A percentile compares a stretch with the other conserved stretches of the same genome.
phyloP scores from a whole-genome alignment of 176 grass and related monocot species.

The Urochloa ruziziensis region DNA sequence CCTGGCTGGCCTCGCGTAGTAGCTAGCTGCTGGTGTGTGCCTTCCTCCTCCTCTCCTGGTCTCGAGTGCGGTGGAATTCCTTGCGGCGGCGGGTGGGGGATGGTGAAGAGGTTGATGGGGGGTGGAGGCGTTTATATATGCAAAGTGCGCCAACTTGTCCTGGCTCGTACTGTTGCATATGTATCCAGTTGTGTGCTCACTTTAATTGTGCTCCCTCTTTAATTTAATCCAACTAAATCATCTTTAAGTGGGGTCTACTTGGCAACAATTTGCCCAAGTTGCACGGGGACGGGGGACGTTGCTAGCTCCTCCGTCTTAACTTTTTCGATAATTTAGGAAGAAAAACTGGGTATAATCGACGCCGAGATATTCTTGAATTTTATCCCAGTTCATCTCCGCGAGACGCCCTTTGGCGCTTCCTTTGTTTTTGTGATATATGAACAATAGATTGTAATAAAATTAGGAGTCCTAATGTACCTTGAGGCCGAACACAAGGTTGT shows the following conservation, averaged over 20 bases:
- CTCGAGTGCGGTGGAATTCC: slow-evolving; percentile 22
- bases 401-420: background rate
- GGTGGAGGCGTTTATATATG: slow-evolving; percentile 42
- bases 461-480: background rate
- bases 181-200: slow-evolving; percentile 25
- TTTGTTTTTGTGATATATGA: background rate
- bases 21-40: background rate
- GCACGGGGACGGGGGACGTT: slow-evolving; percentile 4
- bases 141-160: slow-evolving; percentile 29
- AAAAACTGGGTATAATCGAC: background rate
- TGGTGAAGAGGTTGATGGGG: slow-evolving; percentile 17
- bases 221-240: background rate
- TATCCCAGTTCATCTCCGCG: background rate
- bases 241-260: slow-evolving; percentile 19
- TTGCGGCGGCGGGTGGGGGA: slow-evolving; percentile 25
- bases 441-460: background rate
- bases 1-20: background rate
- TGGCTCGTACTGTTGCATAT: slow-evolving; percentile 34
- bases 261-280: slow-evolving; percentile 47
- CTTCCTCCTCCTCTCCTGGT: background rate
- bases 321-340: background rate
- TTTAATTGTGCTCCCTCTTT: slow-evolving; percentile 38
- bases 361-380: background rate
- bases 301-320: slow-evolving; percentile 24
- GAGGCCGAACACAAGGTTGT: background rate